These are phyloP conservation scores for Picea sitchensis DNA, from an alignment of 75 land plant species.

Conservation along the genomic window DNA sequence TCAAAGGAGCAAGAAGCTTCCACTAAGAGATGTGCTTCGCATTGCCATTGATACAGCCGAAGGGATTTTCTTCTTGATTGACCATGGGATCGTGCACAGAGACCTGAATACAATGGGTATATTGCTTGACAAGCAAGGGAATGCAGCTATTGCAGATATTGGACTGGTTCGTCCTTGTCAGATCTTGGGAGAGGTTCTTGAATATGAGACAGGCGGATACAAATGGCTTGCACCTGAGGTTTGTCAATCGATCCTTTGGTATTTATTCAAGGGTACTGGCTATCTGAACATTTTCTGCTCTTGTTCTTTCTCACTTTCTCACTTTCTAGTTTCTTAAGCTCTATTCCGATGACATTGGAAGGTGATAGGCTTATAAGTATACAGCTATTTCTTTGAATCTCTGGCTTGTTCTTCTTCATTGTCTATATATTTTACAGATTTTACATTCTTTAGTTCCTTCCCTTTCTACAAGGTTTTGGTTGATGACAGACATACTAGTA, in stretches of 20 bases:
- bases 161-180: conserved; percentile 52
- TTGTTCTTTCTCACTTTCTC: not conserved
- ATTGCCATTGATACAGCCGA: conserved; percentile 66
- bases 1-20: conserved; percentile 42
- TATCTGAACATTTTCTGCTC: conserved; percentile 1
- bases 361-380: not conserved
- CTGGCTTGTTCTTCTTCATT: not conserved
- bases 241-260: conserved; percentile 11
- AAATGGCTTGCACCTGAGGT: conserved; percentile 91
- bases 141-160: conserved; percentile 72
- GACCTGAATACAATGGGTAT: conserved; percentile 66
- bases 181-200: conserved; percentile 52
- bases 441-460: not conserved
- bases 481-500: too few relatives aligned
- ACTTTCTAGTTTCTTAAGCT: conserved; percentile 4
- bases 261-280: not conserved
- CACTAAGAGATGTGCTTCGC: conserved; percentile 43
- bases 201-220: conserved; percentile 72
- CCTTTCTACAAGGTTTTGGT: not conserved
- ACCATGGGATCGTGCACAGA: conserved; percentile 59
- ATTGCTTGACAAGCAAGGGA: conserved; percentile 57
- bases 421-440: not conserved
- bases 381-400: not conserved
- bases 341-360: conserved; percentile 4
- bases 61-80: conserved; percentile 69